Base-by-base conservation (phyloP, 176 grass and related monocot species). In the Hordeum vulgare region DNA sequence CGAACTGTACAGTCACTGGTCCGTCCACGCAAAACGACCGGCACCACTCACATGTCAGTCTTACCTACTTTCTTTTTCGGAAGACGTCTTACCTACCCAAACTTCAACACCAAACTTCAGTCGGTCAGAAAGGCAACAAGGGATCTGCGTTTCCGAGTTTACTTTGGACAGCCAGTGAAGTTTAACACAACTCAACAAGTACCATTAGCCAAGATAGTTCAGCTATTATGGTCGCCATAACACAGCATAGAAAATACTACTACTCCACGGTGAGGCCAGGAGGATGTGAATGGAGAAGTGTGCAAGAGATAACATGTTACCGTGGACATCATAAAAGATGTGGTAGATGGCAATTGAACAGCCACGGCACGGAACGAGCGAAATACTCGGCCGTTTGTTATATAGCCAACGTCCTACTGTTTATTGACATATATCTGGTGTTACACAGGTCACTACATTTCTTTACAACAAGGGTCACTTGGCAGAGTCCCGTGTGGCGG, bases 401-500 rank as follows among this genome's bases (percentile, higher is more conserved):
- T 78, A 56, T 58, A 80, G 80, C 8, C 73, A 28, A 90, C 58
- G 68, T 74, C 74, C 75, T 90, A 83, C 74, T 79, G 17, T 68
- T 90, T 86, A 83, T 90, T 86, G 60, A 83, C 74, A 90, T 75
- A 80, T 58, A 87, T 26, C 61, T 60, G 45, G 40, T 40, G 53
- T 86, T 81, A 75, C 68, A 90, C 66, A 78, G 20, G 66, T 20
- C 42, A 59, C 83, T 92, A 85, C 72, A 7, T 85, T 79, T 85
- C 83, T 91, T 94, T 91, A 90, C 89, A 91, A 5, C 89, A 86
- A 82, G 89, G 87, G 61, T 91, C 62, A 53, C 39, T 78, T 56
- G 24, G 75, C 73, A 75, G 56, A 75, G 56, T 69, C 83, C 87
- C 86, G 73, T 85, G 85, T 84, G 76, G 29, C 66, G 35, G 85